Base-by-base conservation (phyloP, 495 filamentous ascomycete genomes). In the Penicillium canescens region DNA sequence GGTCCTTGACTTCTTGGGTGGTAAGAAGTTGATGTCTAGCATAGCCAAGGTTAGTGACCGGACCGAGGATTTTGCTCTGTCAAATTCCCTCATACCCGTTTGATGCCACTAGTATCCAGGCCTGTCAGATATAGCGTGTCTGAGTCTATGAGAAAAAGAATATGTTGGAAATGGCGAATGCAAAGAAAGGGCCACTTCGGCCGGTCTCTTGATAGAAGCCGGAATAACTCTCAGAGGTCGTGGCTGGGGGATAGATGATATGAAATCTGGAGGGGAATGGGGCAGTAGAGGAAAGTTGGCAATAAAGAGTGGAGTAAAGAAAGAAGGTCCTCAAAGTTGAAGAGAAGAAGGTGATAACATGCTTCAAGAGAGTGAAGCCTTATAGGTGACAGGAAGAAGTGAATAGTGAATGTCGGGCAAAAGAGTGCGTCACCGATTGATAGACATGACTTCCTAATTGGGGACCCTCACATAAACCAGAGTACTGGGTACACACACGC, bases 351-450 rank as follows among this genome's bases (percentile, higher is more conserved):
- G 12, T 20, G 16, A 42, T 26, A 10, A 6, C 21, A 48, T 24
- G 26, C 24, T 9, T 20, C 21, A 3, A 48, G 8, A 28, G 21
- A 38, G 26, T 14, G 46, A 33, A 35, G n/a, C 16, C 33, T 36
- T 45, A 23, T 50, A 13, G 44, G 34, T 48, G 23, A 5, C 36
- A 39, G 23, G 23, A 37, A 20, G 31, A 44, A 54, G 42, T 45
- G 46, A 42, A 23, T 46, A 24, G 51, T 34, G 28, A 34, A 39
- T 21, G 46, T 50, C 49, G 38, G 51, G 50, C 42, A 37, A 44
- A 44, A 33, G 40, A 34, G 42, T 55, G 56, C 60, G 50, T 60
- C 60, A 63, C 60, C 28, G 35, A 49, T 54, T 52, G 45, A 55
- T 45, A 54, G 53, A 47, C 50, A 45, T 50, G 24, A 31, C 28